Percentiles rank a stretch among this genome's conserved stretches.
Evolutionary conservation across 805 yeast species (phyloP).

Genomic region (Citeromyces matritensis): DNA sequence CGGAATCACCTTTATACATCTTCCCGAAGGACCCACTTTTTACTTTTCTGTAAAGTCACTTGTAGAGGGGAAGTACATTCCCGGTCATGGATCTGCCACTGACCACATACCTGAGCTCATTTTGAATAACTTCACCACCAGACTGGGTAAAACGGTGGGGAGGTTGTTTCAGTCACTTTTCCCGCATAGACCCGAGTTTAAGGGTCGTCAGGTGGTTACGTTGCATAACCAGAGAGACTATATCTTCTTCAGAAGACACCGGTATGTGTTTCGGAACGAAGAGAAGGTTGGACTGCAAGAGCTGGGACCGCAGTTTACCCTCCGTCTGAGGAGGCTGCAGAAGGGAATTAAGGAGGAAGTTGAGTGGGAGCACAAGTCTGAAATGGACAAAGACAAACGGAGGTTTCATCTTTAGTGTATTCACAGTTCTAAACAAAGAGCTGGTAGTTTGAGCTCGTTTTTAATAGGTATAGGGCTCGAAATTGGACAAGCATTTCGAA

Average conservation of each 20-base stretch:
- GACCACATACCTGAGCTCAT: constrained; percentile 86
- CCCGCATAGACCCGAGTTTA: constrained; percentile 87
- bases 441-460: no score
- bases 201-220: constrained; percentile 92
- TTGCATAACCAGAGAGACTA: constrained; percentile 93
- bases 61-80: constrained; percentile 56
- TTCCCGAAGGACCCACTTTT: constrained; percentile 92
- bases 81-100: constrained; percentile 86
- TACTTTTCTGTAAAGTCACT: constrained; percentile 77
- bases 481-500: no score
- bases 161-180: constrained; percentile 81
- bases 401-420: constrained; percentile 68
- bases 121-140: constrained; percentile 81
- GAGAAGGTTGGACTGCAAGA: constrained; percentile 93
- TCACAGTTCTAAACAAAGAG: no score
- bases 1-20: constrained; percentile 84
- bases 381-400: constrained; percentile 92
- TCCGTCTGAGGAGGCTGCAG: constrained; percentile 77
- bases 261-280: constrained; percentile 80
- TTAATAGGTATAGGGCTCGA: no score
- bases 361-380: constrained; percentile 94
- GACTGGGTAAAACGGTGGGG: constrained; percentile 89
- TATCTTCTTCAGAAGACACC: constrained; percentile 88
- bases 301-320: constrained; percentile 91
- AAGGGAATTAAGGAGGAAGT: constrained; percentile 84